Evolutionary conservation across 2,329 filamentous ascomycete genomes (phyloP), one percentile per base, ranked within the genome.

Genomic region (Aspergillus neotritici): DNA sequence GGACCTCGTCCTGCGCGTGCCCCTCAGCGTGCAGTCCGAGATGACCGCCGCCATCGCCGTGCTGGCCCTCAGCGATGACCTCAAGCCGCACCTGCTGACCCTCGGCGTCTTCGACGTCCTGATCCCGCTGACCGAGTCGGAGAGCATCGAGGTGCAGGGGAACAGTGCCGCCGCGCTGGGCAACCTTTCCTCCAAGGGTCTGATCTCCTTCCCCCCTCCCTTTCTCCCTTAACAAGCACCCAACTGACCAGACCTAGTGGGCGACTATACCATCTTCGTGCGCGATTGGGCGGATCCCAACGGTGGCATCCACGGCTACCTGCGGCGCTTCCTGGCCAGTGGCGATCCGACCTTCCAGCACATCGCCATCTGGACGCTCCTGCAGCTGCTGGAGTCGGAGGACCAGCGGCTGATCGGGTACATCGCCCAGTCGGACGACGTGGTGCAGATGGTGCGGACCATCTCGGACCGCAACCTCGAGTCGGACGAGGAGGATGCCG

Each of bases 31-130:
- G 2, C 93, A 98, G 65, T 96, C 90, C 2, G 93, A 98, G 67
- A 98, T 98, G 93, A 98, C 93, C 4, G 93, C 93, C n/a, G 93
- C 93, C 1, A 96, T 98, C 67, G 93, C 93, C 31, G 93, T 98
- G 11, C 77, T 98, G 51, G 93, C 93, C 13, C 73, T 98, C 40
- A 96, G 91, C 56, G 93, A 98, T 58, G 93, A 98, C 51, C 78
- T 98, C 46, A 98, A 98, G 70, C 82, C 86, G 4, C 87, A 94
- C 61, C 77, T 98, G 10, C 73, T 98, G 42, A 90, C 87, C 48
- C 77, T 97, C 2, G 93, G 91, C 15, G 91, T 98, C 1, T 97
- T 97, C 61, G 93, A 96, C 60, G 90, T 97, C 10, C 72, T 98
- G 44, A 97, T 98, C 46, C 93, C 93, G 16, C 74, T 98, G 46